phyloP scores from a whole-genome alignment of 495 filamentous ascomycete genomes.

The Tuber brumale region DNA sequence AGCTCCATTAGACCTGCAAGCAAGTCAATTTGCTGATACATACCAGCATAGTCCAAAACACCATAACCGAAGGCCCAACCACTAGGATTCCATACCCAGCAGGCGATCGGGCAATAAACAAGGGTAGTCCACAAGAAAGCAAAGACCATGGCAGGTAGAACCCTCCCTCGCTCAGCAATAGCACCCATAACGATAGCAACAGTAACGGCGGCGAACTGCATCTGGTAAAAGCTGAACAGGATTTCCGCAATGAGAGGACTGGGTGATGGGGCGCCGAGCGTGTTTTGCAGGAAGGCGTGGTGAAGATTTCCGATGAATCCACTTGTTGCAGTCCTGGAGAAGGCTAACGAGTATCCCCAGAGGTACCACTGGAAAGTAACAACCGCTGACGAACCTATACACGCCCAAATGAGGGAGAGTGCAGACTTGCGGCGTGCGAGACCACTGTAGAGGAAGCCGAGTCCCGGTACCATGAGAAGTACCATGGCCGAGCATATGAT shows the following conservation, averaged over 20 bases:
- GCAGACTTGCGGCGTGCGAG: conserved; percentile 93
- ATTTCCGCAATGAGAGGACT: conserved; percentile 77
- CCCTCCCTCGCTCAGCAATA: conserved; percentile 85
- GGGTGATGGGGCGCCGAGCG: conserved; percentile 72
- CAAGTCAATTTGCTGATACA: conserved; percentile 10
- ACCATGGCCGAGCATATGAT: conserved; percentile 91
- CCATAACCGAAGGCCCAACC: conserved; percentile 91
- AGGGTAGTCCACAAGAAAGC: conserved; percentile 92
- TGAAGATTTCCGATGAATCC: conserved; percentile 77
- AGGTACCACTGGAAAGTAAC: conserved; percentile 98
- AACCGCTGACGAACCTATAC: conserved; percentile 80
- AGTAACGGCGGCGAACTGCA: conserved; percentile 93
- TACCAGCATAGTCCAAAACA: conserved; percentile 88
- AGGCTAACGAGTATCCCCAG: conserved; percentile 94
- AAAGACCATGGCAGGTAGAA: conserved; percentile 94
- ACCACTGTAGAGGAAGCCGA: conserved; percentile 99
- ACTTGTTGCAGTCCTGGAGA: conserved; percentile 74
- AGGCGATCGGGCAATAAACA: conserved; percentile 93
- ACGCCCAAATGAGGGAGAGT: conserved; percentile 90
- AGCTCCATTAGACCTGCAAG: background rate
- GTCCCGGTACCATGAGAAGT: conserved; percentile 83
- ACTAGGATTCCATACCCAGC: conserved; percentile 91
- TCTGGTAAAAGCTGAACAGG: conserved; percentile 86
- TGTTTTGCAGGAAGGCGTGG: conserved; percentile 78
- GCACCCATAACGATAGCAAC: conserved; percentile 89